Conservation (phyloP, 306 rosid genomes). For the Vicia sativa region DNA sequence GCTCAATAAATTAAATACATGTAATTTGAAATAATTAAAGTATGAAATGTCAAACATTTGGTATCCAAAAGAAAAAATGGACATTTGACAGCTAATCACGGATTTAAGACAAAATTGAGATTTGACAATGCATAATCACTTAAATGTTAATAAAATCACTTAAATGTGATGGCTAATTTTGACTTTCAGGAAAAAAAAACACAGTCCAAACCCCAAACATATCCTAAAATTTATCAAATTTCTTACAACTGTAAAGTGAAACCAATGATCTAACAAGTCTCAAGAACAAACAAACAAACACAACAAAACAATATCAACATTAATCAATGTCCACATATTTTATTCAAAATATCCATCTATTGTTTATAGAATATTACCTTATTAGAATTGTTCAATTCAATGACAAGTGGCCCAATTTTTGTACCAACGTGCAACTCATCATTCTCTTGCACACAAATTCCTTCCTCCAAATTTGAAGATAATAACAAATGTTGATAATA, state of each 20-base stretch:
- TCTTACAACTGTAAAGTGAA: slow-evolving; percentile 13
- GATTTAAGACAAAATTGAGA: not conserved
- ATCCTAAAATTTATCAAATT: not conserved
- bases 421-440: slow-evolving; percentile 47
- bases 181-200: not conserved
- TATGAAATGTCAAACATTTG: slow-evolving; percentile 18
- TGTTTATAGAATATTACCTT: slow-evolving; percentile 49
- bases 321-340: slow-evolving; percentile 46
- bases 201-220: not conserved
- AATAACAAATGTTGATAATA: slow-evolving; percentile 56
- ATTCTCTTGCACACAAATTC: slow-evolving; percentile 41
- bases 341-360: slow-evolving; percentile 39
- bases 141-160: not conserved
- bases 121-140: slow-evolving; percentile 28
- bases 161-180: slow-evolving; percentile 27
- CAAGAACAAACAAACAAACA: slow-evolving; percentile 48
- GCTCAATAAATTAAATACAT: slow-evolving; percentile 5
- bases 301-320: slow-evolving; percentile 27
- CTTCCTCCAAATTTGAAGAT: slow-evolving; percentile 50
- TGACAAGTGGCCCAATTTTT: slow-evolving; percentile 52
- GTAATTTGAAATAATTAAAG: not conserved
- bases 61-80: not conserved
- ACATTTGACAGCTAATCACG: slow-evolving; percentile 18
- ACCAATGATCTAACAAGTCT: slow-evolving; percentile 41
- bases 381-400: slow-evolving; percentile 42